Evolutionary conservation across 2,329 filamentous ascomycete species (phyloP), one percentile per base, ranked within the genome.

Genomic region (Fusarium marasasianum): DNA sequence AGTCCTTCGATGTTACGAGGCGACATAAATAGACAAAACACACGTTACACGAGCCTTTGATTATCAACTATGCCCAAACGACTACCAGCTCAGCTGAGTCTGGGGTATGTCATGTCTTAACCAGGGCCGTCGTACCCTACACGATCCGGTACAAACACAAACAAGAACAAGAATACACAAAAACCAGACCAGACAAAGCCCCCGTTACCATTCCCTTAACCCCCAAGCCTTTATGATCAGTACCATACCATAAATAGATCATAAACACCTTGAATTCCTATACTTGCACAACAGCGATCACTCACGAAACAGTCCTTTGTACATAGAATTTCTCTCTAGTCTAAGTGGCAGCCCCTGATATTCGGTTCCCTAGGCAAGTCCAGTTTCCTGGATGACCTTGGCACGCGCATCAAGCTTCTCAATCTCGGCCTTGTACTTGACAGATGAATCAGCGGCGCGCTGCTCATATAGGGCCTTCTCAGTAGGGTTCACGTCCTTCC

Each of bases 381-480:
- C 76, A 31, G 68, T 77, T 24, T 75, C 77, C 76, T 76, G 74
- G 75, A 66, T 76, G 35, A 79, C 62, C 33, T 81, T 79, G 63
- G 83, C 83, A 24, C 77, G 79, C 14, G 78, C 78, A 6, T 11
- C 8, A 11, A 83, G 75, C 24, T 79, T 76, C 22, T 76, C 74
- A 33, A 68, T 75, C 61, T 76, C 72, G 20, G 68, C 64, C 15
- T 67, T 41, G 37, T 74, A 76, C 65, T 64, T 69, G 43, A 71
- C 61, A 20, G 33, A 31, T 12, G 67, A 62, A 31, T 64, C 58
- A 12, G 69, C 65, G 24, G 79, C 71, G 26, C 80, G 74, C 26
- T 85, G 82, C 7, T 76, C 56, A 74, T 81, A 88, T 8, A 79
- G 75, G 79, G 84, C 69, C 78, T 85, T 87, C 73, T 88, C 84